Base-by-base conservation (phyloP, 2,329 filamentous ascomycete genomes). In the Pseudopyrenochaeta lycopersici region DNA sequence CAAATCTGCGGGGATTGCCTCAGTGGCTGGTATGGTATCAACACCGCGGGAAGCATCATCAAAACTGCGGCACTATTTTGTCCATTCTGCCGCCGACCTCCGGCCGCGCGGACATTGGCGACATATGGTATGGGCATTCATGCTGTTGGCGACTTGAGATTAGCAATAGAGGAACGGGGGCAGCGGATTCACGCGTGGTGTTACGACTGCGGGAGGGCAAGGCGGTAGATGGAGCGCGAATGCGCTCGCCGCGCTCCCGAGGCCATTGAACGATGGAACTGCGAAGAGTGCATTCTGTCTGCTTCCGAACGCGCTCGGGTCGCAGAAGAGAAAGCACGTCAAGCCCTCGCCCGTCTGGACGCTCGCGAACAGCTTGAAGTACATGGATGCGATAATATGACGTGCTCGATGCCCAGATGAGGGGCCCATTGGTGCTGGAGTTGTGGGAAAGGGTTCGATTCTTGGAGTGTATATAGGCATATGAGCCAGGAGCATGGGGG, bases 151-250 rank as follows among this genome's bases (percentile, higher is more conserved):
- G 71, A 78, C 31, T 53, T 82, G 20, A 61, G 62, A 2, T 60
- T 62, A 1, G 82, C 80, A 0, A 69, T 82, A 0, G 61, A 73
- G 2, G 74, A 81, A 11, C 58, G 70, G 1, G 81, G 76, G 2
- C 68, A 66, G 1, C 82, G 77, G 76, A 78, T 83, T 46, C 81
- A 83, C 39, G 80, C 77, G 0, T 82, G 79, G 81, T 85, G 83
- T 58, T 52, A 30, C 2, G 63, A 55, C 3, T 84, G 82, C 48
- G 74, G 73, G 2, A 68, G 70, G 10, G 81, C 81, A 4, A 76
- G 74, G 58, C 70, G 70, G 51, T 76, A 74, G 44, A 70, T 78
- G 15, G 78, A 80, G 58, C 69, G 81, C 5, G 76, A 75, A 1
- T 84, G 82, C 56, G 79, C 77, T 0, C 68, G 67, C 0, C 80